phyloP scores from a whole-genome alignment of 306 rosid species.

The Argentina anserina region DNA sequence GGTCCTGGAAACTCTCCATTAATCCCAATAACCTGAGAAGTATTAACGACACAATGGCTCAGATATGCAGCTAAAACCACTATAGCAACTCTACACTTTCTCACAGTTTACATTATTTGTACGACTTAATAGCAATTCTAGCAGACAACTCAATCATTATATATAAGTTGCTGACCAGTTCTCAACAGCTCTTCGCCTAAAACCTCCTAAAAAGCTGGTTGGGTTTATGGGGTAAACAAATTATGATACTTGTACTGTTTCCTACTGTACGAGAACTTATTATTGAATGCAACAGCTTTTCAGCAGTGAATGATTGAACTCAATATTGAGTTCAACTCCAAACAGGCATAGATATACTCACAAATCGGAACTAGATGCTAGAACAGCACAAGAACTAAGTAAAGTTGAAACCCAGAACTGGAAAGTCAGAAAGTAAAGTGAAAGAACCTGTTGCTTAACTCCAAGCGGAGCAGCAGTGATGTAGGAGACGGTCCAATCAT shows the following conservation, averaged over 20 bases:
- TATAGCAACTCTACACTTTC: neutral
- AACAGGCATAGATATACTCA: neutral
- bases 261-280: neutral
- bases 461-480: conserved; percentile 67
- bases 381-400: neutral
- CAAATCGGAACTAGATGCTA: neutral
- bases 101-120: neutral
- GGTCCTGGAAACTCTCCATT: conserved; percentile 83
- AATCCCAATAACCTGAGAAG: conserved; percentile 75
- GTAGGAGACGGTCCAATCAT: conserved; percentile 82
- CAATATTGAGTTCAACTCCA: neutral
- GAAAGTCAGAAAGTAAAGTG: neutral
- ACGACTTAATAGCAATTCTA: neutral
- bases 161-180: neutral
- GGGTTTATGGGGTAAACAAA: neutral
- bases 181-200: neutral
- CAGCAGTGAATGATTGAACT: neutral
- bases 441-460: conserved; percentile 61
- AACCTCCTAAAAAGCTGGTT: no score
- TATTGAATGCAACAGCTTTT: neutral
- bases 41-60: neutral
- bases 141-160: neutral
- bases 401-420: neutral
- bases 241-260: neutral
- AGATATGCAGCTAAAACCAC: neutral